These are phyloP conservation scores for Wallacemonas collosoma DNA, from an alignment of 208 protist genomes.

Conservation along the genomic window DNA sequence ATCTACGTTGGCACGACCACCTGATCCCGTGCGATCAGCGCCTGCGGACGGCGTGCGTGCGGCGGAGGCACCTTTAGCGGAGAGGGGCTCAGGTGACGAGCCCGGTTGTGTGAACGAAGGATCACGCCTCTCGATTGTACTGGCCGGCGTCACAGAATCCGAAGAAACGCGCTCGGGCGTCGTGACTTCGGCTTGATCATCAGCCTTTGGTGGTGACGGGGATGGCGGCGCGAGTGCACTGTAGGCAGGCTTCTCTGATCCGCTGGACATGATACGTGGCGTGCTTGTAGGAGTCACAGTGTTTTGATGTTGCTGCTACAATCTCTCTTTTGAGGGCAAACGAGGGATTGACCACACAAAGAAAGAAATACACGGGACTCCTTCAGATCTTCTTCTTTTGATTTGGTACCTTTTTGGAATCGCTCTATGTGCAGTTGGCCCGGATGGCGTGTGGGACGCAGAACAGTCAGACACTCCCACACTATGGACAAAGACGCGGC, in stretches of 20 bases:
- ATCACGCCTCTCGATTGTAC: neutral
- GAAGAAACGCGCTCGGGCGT: neutral
- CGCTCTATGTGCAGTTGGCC: no score
- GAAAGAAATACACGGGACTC: no score
- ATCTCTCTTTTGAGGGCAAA: no score
- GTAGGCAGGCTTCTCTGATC: slow-evolving; percentile 10
- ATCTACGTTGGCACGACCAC: slow-evolving; percentile 3
- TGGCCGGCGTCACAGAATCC: neutral
- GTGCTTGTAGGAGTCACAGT: neutral
- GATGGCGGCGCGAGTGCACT: slow-evolving; percentile 34
- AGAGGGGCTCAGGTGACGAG: neutral
- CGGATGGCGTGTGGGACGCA: no score
- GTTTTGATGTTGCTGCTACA: no score
- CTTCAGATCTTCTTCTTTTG: no score
- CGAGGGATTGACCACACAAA: no score
- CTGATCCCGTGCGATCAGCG: neutral
- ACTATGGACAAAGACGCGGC: neutral
- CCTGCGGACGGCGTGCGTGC: neutral
- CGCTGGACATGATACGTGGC: neutral
- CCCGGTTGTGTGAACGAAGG: slow-evolving; percentile 7
- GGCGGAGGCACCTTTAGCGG: neutral
- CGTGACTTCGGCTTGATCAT: slow-evolving; percentile 7
- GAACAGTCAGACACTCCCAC: neutral
- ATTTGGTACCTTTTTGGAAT: no score
- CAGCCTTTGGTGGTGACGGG: slow-evolving; percentile 28